A percentile compares a stretch with the other conserved stretches of the same genome.
Evolutionary conservation across 2,329 filamentous ascomycete species (phyloP).

Genomic region (Hirsutella minnesotensis): DNA sequence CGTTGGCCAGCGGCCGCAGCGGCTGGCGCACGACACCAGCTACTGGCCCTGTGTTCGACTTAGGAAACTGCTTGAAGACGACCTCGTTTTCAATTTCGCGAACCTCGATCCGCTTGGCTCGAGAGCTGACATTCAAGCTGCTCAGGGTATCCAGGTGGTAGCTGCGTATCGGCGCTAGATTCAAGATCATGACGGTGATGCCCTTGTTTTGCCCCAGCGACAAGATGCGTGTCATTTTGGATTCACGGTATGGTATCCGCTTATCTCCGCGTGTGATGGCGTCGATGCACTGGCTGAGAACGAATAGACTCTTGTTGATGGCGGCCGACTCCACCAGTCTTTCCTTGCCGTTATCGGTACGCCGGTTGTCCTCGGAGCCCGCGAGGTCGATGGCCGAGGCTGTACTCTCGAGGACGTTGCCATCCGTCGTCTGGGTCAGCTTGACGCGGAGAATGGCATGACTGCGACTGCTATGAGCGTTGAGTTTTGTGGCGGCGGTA

Average conservation of each 20-base stretch:
- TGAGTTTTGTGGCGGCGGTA: slow-evolving; percentile 83
- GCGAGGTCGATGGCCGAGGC: slow-evolving; percentile 91
- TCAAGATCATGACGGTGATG: slow-evolving; percentile 92
- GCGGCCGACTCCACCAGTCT: slow-evolving; percentile 87
- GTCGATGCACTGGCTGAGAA: slow-evolving; percentile 88
- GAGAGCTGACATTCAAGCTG: slow-evolving; percentile 87
- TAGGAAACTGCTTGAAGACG: slow-evolving; percentile 65
- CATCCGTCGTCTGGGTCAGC: slow-evolving; percentile 61
- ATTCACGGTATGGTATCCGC: slow-evolving; percentile 85
- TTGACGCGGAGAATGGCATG: slow-evolving; percentile 89
- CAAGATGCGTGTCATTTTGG: slow-evolving; percentile 93
- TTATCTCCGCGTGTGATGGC: slow-evolving; percentile 67
- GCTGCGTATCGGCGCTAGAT: slow-evolving; percentile 79
- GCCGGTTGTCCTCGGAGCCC: slow-evolving; percentile 87
- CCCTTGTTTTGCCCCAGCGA: slow-evolving; percentile 91
- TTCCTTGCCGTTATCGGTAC: slow-evolving; percentile 89
- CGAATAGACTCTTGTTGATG: slow-evolving; percentile 96
- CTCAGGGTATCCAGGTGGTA: slow-evolving; percentile 91
- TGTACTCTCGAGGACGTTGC: slow-evolving; percentile 62
- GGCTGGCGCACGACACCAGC: slow-evolving; percentile 54
- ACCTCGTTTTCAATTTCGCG: slow-evolving; percentile 93
- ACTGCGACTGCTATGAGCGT: slow-evolving; percentile 79
- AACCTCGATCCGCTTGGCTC: slow-evolving; percentile 92
- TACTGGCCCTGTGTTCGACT: slow-evolving; percentile 29
- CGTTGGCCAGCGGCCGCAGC: slow-evolving; percentile 62